Percentiles rank a stretch among this genome's conserved stretches.
These are phyloP conservation scores for Metschnikowia corniflorae DNA, from an alignment of 805 yeast genomes.

Conservation along the genomic window DNA sequence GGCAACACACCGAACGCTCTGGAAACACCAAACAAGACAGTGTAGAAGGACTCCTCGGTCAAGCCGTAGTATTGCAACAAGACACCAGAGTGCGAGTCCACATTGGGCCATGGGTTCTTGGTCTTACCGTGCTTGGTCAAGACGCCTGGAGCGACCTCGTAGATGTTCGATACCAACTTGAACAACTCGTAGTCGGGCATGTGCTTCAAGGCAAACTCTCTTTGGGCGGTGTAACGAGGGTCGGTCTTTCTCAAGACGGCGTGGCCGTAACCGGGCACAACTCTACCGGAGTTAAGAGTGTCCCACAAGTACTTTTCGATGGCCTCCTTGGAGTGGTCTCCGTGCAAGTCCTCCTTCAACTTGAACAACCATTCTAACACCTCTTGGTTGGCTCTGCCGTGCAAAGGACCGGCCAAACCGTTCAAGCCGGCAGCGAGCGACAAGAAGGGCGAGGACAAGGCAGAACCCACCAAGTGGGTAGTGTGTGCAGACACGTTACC, in stretches of 20 bases:
- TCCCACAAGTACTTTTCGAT: constrained; percentile 70
- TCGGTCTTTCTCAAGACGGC: constrained; percentile 82
- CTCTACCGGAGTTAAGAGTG: constrained; percentile 67
- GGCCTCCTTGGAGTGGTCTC: constrained; percentile 49
- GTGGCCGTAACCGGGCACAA: constrained; percentile 86
- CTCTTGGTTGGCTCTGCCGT: constrained; percentile 84
- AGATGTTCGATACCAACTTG: constrained; percentile 61
- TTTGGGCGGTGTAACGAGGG: constrained; percentile 74
- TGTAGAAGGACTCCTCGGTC: constrained; percentile 68
- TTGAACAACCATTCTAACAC: constrained; percentile 70
- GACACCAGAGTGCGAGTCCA: constrained; percentile 77
- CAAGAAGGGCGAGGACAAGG: constrained; percentile 71
- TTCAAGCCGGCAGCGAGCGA: constrained; percentile 75
- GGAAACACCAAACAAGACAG: constrained; percentile 79
- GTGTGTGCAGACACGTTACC: constrained; percentile 83
- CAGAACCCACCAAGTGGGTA: constrained; percentile 79
- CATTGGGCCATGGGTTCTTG: constrained; percentile 83
- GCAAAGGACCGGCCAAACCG: constrained; percentile 85
- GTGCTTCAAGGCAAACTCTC: constrained; percentile 60
- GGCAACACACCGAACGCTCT: constrained; percentile 77
- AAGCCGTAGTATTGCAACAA: constrained; percentile 77
- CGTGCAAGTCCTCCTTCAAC: constrained; percentile 62
- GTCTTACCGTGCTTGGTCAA: constrained; percentile 78
- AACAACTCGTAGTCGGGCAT: constrained; percentile 63
- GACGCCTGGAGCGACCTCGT: constrained; percentile 71